Percentiles rank a stretch among this genome's conserved stretches.
phyloP scores from a whole-genome alignment of 176 grass and related monocot species.

The Oryza punctata region DNA sequence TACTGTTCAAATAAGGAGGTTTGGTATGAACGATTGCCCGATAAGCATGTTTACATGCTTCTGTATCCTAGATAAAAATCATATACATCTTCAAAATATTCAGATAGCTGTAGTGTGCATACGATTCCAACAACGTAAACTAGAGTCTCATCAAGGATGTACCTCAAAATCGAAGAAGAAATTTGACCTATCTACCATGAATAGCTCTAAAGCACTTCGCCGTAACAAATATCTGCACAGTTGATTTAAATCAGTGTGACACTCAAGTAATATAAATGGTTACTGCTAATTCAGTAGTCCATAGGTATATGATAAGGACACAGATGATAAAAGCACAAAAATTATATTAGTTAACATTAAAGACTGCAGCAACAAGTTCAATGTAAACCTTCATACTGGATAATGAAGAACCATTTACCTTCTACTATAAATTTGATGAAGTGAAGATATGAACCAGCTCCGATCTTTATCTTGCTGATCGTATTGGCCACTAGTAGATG shows the following conservation, averaged over 20 bases:
- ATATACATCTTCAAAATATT: conserved; percentile 40
- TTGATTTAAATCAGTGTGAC: conserved; percentile 41
- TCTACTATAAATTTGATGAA: conserved; percentile 88
- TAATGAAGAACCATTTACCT: conserved; percentile 53
- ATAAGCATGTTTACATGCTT: conserved; percentile 82
- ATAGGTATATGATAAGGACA: conserved; percentile 14
- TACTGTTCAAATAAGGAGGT: conserved; percentile 82
- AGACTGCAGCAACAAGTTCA: not conserved
- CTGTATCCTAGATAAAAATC: conserved; percentile 68
- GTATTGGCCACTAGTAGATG: conserved; percentile 63
- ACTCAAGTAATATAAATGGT: conserved; percentile 6
- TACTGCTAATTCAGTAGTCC: conserved; percentile 4
- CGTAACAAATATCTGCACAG: conserved; percentile 78
- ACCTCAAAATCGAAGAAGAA: conserved; percentile 98
- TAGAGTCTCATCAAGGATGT: conserved; percentile 42
- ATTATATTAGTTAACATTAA: conserved; percentile 22
- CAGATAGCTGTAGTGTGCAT: conserved; percentile 25
- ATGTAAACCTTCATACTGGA: conserved; percentile 8
- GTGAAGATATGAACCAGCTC: conserved; percentile 92
- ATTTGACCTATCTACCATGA: conserved; percentile 98
- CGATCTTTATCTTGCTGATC: conserved; percentile 83
- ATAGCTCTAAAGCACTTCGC: conserved; percentile 94
- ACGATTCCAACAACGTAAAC: conserved; percentile 35
- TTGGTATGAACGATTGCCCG: conserved; percentile 81
- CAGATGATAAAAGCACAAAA: conserved; percentile 33